Percentiles rank a stretch among this genome's conserved stretches.
Conservation (phyloP, 805 yeast species). For the Kluyveromyces aestuarii region DNA sequence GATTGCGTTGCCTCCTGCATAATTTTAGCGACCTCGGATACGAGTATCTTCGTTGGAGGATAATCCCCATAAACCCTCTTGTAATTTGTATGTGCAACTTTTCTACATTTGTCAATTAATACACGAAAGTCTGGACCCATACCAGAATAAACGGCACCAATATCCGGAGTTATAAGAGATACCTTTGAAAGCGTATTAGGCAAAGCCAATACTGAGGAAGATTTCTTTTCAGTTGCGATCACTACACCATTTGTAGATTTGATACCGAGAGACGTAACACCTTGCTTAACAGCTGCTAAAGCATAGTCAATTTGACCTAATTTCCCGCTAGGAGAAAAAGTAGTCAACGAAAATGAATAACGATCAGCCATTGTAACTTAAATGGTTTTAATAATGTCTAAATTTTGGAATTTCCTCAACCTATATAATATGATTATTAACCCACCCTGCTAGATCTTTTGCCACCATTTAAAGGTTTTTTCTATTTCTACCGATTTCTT, state of each 20-base stretch:
- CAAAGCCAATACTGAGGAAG: slow-evolving; percentile 68
- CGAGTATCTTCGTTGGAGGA: slow-evolving; percentile 92
- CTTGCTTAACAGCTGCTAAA: slow-evolving; percentile 92
- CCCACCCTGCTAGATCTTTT: slow-evolving; percentile 1
- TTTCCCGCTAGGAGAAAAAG: slow-evolving; percentile 98
- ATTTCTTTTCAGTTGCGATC: slow-evolving; percentile 91
- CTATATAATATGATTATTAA: no score
- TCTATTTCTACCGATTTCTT: not conserved
- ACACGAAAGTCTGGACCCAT: slow-evolving; percentile 99
- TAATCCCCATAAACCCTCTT: slow-evolving; percentile 92
- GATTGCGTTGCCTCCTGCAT: slow-evolving; percentile 99
- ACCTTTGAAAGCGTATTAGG: slow-evolving; percentile 70
- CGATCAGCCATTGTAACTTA: slow-evolving; percentile 76
- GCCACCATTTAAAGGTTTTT: slow-evolving; percentile 8
- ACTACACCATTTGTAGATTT: slow-evolving; percentile 93
- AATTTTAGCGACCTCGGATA: slow-evolving; percentile 87
- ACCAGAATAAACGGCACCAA: slow-evolving; percentile 94
- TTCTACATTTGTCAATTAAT: slow-evolving; percentile 86
- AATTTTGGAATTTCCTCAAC: not conserved
- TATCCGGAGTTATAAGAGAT: slow-evolving; percentile 81
- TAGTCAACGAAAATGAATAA: slow-evolving; percentile 93
- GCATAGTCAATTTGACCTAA: slow-evolving; percentile 97
- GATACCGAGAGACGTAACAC: slow-evolving; percentile 94
- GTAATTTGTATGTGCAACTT: slow-evolving; percentile 85
- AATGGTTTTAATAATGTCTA: not conserved